Evolutionary conservation across 495 filamentous ascomycete species (phyloP), one percentile per base, ranked within the genome.

Genomic region (Annulohypoxylon nitens): DNA sequence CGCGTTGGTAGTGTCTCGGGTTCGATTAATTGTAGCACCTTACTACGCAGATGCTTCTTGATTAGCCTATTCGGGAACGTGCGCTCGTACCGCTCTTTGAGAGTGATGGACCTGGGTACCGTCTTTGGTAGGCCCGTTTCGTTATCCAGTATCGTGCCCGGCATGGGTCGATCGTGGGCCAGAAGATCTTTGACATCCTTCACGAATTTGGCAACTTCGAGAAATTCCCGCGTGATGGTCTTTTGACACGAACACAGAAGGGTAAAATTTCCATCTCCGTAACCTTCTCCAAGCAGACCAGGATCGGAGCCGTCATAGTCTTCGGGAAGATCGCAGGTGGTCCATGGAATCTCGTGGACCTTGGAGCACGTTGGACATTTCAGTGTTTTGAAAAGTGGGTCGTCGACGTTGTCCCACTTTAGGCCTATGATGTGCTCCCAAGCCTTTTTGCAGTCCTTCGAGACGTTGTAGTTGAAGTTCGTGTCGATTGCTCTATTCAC

Each of bases 401-500:
- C 88, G 14, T 88, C 78, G 6, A 83, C 72, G 70, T 88, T 91
- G 43, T 90, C 83, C 88, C 92, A 94, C 1, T 77, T 73, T 0
- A 84, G 83, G 1, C 83, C 80, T 2, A 91, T 93, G 20, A 69
- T 70, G 2, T 61, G 59, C 10, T 81, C 80, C 79, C 92, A 97
- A 2, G 60, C 39, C 9, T 36, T 30, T 2, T 66, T 61, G 47
- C 87, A 86, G 4, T 78, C 75, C 0, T 81, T 70, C 0, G 85
- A 83, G 5, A 89, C 81, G 4, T 79, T 82, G 76, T 93, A 96
- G 51, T 83, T 84, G 72, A 95, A 91, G 12, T 82, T 83, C 20
- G 80, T 80, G 73, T 95, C 85, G 70, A 97, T 94, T n/a, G 85
- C 87, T 7, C 81, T 70, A 71, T 90, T 84, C 39, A 96, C 81